Percentiles rank a stretch among this genome's conserved stretches.
Evolutionary conservation across 176 grass and related monocot genomes (phyloP).

Genomic region (Zoysia pacifica): DNA sequence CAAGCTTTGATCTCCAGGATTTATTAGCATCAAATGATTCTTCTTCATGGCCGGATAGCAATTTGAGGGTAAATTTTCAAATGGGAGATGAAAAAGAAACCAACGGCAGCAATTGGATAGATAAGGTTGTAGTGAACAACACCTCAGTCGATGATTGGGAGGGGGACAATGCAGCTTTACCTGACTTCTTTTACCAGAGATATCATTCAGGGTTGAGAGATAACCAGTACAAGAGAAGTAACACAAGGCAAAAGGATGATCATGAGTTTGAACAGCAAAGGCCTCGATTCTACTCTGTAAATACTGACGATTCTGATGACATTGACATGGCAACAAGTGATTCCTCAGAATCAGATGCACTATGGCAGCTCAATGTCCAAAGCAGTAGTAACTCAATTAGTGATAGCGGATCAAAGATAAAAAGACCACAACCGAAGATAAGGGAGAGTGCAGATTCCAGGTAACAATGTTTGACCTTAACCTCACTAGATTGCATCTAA

Average conservation of each 20-base stretch:
- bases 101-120: conserved; percentile 74
- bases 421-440: conserved; percentile 75
- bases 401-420: conserved; percentile 71
- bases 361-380: conserved; percentile 88
- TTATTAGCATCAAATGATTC: conserved; percentile 74
- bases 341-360: conserved; percentile 95
- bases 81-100: conserved; percentile 78
- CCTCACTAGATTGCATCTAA: background rate
- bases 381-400: conserved; percentile 57
- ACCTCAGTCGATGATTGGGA: conserved; percentile 76
- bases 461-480: conserved; percentile 40
- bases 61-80: conserved; percentile 72
- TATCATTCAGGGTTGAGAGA: conserved; percentile 61
- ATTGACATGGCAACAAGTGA: conserved; percentile 96
- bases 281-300: conserved; percentile 65
- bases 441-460: conserved; percentile 74
- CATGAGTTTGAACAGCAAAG: conserved; percentile 63
- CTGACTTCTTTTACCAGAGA: conserved; percentile 91
- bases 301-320: conserved; percentile 94
- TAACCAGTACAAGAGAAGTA: conserved; percentile 50
- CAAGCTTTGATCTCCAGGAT: conserved; percentile 90
- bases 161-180: conserved; percentile 63
- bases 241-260: conserved; percentile 52
- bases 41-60: conserved; percentile 66
- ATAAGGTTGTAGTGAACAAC: conserved; percentile 93